A percentile compares a stretch with the other conserved stretches of the same genome.
phyloP scores from a whole-genome alignment of 345 rosid genomes.

The Lumnitzera racemosa region DNA sequence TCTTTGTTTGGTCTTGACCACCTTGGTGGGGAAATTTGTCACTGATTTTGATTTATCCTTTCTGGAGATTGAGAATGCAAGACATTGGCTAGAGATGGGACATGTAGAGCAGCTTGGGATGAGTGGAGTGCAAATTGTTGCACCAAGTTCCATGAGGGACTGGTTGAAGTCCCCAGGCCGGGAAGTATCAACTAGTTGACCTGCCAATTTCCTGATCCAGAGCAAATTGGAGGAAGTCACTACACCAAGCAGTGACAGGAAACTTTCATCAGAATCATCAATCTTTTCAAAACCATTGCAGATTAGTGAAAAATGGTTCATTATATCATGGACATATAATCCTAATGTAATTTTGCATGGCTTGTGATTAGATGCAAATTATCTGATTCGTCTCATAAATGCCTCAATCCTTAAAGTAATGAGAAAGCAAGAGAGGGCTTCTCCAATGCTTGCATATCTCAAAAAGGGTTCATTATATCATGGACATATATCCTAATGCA shows the following conservation, averaged over 20 bases:
- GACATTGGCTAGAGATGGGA: conserved; percentile 72
- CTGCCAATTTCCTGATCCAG: conserved; percentile 67
- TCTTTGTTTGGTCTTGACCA: conserved; percentile 57
- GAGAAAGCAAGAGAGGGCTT: no score
- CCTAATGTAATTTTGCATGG: no score
- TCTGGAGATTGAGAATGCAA: conserved; percentile 45
- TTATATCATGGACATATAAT: no score
- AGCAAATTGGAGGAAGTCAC: conserved; percentile 9
- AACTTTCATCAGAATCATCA: not conserved
- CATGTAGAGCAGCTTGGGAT: conserved; percentile 72
- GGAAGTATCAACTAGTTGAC: conserved; percentile 71
- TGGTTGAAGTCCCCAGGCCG: conserved; percentile 96
- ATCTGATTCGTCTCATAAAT: no score
- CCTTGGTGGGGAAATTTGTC: conserved; percentile 75
- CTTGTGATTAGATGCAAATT: no score
- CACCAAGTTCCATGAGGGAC: conserved; percentile 95
- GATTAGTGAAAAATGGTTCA: no score
- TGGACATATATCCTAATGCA: no score
- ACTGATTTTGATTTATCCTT: conserved; percentile 39
- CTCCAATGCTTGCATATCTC: no score
- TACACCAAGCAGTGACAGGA: conserved; percentile 1
- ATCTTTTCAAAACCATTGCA: not conserved
- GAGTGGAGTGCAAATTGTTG: conserved; percentile 65
- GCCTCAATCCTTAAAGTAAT: no score
- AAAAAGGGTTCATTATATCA: no score